phyloP scores from a whole-genome alignment of 2,329 filamentous ascomycete genomes.

The Cytospora chrysosperma region DNA sequence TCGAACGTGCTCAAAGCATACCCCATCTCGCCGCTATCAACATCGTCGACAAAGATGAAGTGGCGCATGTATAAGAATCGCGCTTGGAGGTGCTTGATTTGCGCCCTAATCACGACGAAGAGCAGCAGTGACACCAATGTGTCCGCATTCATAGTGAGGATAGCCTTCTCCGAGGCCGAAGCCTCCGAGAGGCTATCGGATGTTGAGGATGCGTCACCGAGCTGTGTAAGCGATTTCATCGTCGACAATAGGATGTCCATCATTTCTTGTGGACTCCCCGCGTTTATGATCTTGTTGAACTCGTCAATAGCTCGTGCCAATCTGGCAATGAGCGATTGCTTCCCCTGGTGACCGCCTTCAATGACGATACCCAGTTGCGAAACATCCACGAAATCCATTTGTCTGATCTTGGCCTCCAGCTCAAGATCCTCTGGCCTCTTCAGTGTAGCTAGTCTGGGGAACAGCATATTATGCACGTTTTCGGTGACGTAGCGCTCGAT shows the following conservation, averaged over 20 bases:
- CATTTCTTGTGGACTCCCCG: constrained; percentile 86
- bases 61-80: constrained; percentile 92
- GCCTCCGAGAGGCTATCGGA: constrained; percentile 37
- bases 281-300: constrained; percentile 80
- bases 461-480: constrained; percentile 87
- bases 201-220: constrained; percentile 48
- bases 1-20: constrained; percentile 96
- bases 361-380: constrained; percentile 90
- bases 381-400: constrained; percentile 92
- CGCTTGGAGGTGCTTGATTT: constrained; percentile 83
- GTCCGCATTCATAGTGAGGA: constrained; percentile 74
- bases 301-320: constrained; percentile 79
- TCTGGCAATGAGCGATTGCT: constrained; percentile 75
- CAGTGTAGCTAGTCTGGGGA: constrained; percentile 75
- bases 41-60: constrained; percentile 97
- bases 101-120: constrained; percentile 87
- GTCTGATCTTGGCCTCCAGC: constrained; percentile 82
- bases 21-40: constrained; percentile 92
- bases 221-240: constrained; percentile 76
- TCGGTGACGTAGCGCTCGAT: constrained; percentile 95
- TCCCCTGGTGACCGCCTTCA: constrained; percentile 73
- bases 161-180: constrained; percentile 49
- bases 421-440: constrained; percentile 82
- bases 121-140: constrained; percentile 88
- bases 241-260: constrained; percentile 75